Percentiles rank a stretch among this genome's conserved stretches.
phyloP scores from a whole-genome alignment of 1,139 yeast genomes.

The Lizanozyma gosingica region DNA sequence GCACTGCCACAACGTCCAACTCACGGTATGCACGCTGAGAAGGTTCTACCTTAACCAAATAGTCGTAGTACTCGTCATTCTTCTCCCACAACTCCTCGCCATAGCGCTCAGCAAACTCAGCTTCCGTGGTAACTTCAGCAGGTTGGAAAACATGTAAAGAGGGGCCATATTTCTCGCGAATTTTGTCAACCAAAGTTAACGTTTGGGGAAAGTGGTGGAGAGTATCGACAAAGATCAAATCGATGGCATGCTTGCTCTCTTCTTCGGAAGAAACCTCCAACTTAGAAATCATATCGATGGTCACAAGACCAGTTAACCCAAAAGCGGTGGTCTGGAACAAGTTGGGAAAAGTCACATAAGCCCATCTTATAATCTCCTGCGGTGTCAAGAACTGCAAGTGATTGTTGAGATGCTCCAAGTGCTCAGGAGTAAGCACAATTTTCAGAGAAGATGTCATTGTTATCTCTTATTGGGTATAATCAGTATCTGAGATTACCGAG shows the following conservation, averaged over 20 bases:
- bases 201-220: constrained; percentile 93
- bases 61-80: constrained; percentile 78
- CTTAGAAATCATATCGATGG: constrained; percentile 74
- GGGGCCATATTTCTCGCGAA: constrained; percentile 47
- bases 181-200: constrained; percentile 54
- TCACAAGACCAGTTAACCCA: constrained; percentile 87
- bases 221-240: constrained; percentile 82
- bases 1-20: constrained; percentile 66
- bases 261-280: constrained; percentile 17
- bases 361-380: constrained; percentile 73
- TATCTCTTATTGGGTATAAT: too few species aligned
- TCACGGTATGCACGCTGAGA: constrained; percentile 75
- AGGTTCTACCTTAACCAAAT: constrained; percentile 86
- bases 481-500: too few species aligned
- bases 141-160: constrained; percentile 62
- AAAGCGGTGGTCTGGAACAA: constrained; percentile 90
- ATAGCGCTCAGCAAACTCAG: constrained; percentile 56
- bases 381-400: constrained; percentile 51
- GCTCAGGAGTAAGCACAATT: constrained; percentile 34
- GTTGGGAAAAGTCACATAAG: constrained; percentile 69
- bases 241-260: constrained; percentile 39
- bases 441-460: constrained; percentile 8
- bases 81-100: constrained; percentile 81
- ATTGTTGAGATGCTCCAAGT: constrained; percentile 55
- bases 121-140: constrained; percentile 40